These are phyloP conservation scores for Ambrosia hybrid DNA, from an alignment of 140 eudicot genomes.

Conservation along the genomic window DNA sequence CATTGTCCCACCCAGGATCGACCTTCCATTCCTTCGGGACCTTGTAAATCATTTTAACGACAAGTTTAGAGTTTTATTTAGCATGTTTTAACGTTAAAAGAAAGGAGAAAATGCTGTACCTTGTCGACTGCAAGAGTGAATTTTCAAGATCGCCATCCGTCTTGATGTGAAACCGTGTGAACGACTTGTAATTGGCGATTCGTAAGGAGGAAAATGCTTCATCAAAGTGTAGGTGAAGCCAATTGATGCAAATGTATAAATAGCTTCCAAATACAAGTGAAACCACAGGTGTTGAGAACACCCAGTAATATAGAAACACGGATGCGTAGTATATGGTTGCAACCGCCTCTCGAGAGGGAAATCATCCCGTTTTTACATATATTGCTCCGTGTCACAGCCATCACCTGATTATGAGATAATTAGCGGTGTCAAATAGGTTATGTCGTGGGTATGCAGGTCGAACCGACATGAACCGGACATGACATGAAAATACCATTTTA, in stretches of 20 bases:
- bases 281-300: conserved; percentile 91
- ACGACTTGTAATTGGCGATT: conserved; percentile 92
- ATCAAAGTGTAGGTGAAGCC: conserved; percentile 95
- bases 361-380: conserved; percentile 87
- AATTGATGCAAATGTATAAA: conserved; percentile 87
- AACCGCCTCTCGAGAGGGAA: conserved; percentile 83
- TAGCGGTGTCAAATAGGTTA: too few species aligned
- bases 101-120: conserved; percentile 33
- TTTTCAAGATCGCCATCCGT: conserved; percentile 75
- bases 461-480: not conserved
- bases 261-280: conserved; percentile 96
- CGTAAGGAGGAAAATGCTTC: conserved; percentile 98
- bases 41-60: too few species aligned
- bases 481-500: not conserved
- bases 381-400: conserved; percentile 91
- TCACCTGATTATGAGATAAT: conserved; percentile 47
- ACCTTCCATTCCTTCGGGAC: too few species aligned
- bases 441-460: not conserved
- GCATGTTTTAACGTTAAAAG: not conserved
- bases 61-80: too few species aligned
- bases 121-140: conserved; percentile 94
- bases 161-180: conserved; percentile 87
- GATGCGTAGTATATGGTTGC: conserved; percentile 88
- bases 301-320: conserved; percentile 92
- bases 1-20: too few species aligned